A percentile compares a stretch with the other conserved stretches of the same genome.
Conservation (phyloP, 2,329 filamentous ascomycete genomes). For the Colletotrichum lentis region DNA sequence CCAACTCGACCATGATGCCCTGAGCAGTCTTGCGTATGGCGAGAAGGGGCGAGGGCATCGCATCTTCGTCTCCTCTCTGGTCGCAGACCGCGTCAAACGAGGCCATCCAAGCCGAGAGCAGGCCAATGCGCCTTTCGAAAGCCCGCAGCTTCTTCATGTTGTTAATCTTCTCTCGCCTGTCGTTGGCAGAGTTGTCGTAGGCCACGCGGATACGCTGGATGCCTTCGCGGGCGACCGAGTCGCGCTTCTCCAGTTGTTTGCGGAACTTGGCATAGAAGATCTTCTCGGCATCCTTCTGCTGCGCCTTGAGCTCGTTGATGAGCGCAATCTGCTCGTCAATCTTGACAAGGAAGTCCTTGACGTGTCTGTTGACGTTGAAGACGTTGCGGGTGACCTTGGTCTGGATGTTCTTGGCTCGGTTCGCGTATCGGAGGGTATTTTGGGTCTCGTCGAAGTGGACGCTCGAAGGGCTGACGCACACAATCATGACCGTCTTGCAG, state of each 20-base stretch:
- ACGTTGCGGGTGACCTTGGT: slow-evolving; percentile 99
- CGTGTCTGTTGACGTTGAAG: slow-evolving; percentile 98
- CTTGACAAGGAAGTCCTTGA: slow-evolving; percentile 99
- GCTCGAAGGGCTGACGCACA: slow-evolving; percentile 95
- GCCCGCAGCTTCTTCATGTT: slow-evolving; percentile 84
- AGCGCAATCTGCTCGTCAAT: slow-evolving; percentile 98
- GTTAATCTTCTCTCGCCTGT: slow-evolving; percentile 80
- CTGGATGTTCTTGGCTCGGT: slow-evolving; percentile 98
- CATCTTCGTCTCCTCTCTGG: slow-evolving; percentile 70
- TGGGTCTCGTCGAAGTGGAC: slow-evolving; percentile 98
- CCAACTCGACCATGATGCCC: slow-evolving; percentile 87
- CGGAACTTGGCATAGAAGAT: slow-evolving; percentile 87
- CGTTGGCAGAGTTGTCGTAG: slow-evolving; percentile 79
- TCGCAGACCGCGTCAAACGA: slow-evolving; percentile 88
- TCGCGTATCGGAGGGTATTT: slow-evolving; percentile 96
- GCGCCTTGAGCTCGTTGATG: slow-evolving; percentile 93
- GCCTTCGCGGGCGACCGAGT: slow-evolving; percentile 78
- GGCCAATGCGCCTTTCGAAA: slow-evolving; percentile 82
- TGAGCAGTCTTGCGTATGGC: slow-evolving; percentile 87
- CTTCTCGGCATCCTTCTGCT: slow-evolving; percentile 88
- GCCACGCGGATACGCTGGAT: slow-evolving; percentile 80
- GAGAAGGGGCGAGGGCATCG: slow-evolving; percentile 72
- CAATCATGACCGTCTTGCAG: slow-evolving; percentile 99
- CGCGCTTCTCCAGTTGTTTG: slow-evolving; percentile 88
- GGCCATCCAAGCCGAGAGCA: slow-evolving; percentile 91